Percentiles rank a stretch among this genome's conserved stretches.
Evolutionary conservation across 148 eudicot species (phyloP).

Genomic region (Silene latifolia): DNA sequence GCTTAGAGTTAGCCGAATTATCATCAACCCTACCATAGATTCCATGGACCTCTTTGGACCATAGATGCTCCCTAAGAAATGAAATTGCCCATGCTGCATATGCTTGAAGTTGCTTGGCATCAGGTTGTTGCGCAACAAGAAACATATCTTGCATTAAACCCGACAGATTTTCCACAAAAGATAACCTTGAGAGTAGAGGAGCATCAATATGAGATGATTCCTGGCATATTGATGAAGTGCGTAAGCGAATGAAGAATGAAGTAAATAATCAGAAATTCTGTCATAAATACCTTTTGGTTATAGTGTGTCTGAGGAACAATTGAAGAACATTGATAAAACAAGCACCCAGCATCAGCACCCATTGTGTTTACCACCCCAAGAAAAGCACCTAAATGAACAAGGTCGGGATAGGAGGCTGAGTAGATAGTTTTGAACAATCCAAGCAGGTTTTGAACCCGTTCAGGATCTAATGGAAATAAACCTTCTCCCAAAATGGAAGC

Average conservation of each 20-base stretch:
- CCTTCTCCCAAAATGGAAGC: constrained; percentile 68
- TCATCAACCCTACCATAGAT: constrained; percentile 23
- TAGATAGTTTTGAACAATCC: constrained; percentile 50
- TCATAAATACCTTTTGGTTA: constrained; percentile 42
- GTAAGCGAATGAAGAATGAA: constrained; percentile 10
- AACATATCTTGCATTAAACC: constrained; percentile 71
- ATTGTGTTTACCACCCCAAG: constrained; percentile 81
- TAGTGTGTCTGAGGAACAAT: constrained; percentile 26
- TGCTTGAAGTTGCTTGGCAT: constrained; percentile 60
- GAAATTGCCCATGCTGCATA: constrained; percentile 88
- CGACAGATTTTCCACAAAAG: constrained; percentile 48
- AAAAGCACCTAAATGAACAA: constrained; percentile 83
- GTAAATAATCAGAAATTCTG: background rate
- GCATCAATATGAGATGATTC: constrained; percentile 48
- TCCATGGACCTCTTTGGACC: constrained; percentile 38
- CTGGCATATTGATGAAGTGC: constrained; percentile 35
- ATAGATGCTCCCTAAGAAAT: constrained; percentile 55
- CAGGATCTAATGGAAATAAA: constrained; percentile 45
- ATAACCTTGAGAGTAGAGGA: constrained; percentile 57
- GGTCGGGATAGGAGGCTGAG: constrained; percentile 56
- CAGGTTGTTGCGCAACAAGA: constrained; percentile 74
- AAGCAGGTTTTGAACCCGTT: constrained; percentile 49
- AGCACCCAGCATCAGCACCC: constrained; percentile 79
- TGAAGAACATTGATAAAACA: constrained; percentile 29
- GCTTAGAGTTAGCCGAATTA: constrained; percentile 27